phyloP scores from a whole-genome alignment of 768 basidiomycete genomes.

The Lactarius sp. region DNA sequence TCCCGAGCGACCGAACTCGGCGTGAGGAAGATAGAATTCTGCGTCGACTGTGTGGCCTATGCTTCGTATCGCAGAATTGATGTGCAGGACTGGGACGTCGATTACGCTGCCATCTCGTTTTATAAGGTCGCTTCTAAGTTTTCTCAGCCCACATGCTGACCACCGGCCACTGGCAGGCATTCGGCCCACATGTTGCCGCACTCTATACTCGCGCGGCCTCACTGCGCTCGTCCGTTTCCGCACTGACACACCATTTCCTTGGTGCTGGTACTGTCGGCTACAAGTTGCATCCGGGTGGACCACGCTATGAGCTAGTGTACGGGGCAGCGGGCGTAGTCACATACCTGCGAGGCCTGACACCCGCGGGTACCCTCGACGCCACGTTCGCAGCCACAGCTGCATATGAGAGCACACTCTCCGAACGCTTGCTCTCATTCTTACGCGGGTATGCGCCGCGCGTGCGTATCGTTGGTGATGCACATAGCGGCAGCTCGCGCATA shows the following conservation, averaged over 20 bases:
- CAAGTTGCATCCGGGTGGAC: conserved; percentile 71
- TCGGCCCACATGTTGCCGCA: conserved; percentile 66
- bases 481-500: conserved; percentile 39
- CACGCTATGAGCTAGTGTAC: conserved; percentile 69
- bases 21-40: conserved; percentile 57
- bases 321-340: conserved; percentile 52
- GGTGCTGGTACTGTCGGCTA: conserved; percentile 40
- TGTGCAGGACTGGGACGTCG: conserved; percentile 72
- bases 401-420: conserved; percentile 58
- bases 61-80: conserved; percentile 70
- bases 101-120: conserved; percentile 65
- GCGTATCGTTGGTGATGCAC: conserved; percentile 59
- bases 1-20: conserved; percentile 49
- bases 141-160: too few relatives aligned
- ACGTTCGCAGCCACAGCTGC: conserved; percentile 53
- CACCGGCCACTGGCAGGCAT: conserved; percentile 43
- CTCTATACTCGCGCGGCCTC: conserved; percentile 52
- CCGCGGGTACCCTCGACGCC: conserved; percentile 38
- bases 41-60: conserved; percentile 74
- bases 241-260: conserved; percentile 71
- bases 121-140: conserved; percentile 57
- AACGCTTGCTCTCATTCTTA: conserved; percentile 51
- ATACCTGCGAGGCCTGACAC: conserved; percentile 60
- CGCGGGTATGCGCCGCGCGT: conserved; percentile 48
- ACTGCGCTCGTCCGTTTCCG: conserved; percentile 48